phyloP scores from a whole-genome alignment of 1,284 basidiomycete species.

The Rhodotorula sp. region DNA sequence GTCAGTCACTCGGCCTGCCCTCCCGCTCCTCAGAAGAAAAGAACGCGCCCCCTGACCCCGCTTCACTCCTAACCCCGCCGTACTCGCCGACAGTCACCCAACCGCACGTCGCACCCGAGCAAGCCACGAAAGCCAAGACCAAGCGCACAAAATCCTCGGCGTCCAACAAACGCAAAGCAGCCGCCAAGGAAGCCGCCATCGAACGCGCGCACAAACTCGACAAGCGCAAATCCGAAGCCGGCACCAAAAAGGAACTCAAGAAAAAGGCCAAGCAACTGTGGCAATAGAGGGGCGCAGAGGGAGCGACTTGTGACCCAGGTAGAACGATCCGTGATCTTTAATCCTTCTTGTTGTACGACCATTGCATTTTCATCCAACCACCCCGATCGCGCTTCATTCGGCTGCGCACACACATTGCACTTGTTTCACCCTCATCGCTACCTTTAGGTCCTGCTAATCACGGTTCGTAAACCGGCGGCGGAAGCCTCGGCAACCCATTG shows the following conservation, averaged over 20 bases:
- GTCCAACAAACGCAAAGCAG: slow-evolving; percentile 18
- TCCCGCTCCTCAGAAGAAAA: too few species aligned
- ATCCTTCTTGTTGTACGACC: not conserved
- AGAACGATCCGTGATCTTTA: not conserved
- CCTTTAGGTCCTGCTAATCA: too few species aligned
- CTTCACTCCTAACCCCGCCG: too few species aligned
- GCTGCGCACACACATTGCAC: not conserved
- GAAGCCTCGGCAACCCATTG: too few species aligned
- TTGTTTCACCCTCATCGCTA: not conserved
- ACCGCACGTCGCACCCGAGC: slow-evolving; percentile 34
- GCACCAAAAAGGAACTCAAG: slow-evolving; percentile 29
- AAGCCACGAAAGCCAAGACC: slow-evolving; percentile 21
- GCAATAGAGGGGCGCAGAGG: slow-evolving; percentile 6
- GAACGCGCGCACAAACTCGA: slow-evolving; percentile 34
- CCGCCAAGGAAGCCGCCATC: slow-evolving; percentile 21
- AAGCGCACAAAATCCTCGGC: slow-evolving; percentile 13
- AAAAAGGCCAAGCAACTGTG: slow-evolving; percentile 33
- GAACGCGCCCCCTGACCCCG: too few species aligned
- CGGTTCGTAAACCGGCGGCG: too few species aligned
- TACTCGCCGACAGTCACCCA: slow-evolving; percentile 15
- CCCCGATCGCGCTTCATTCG: too few species aligned
- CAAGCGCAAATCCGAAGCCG: slow-evolving; percentile 15
- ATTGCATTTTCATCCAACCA: not conserved
- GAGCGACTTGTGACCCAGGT: not conserved
- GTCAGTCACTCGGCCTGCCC: slow-evolving; percentile 3